Conservation (phyloP, 148 eudicot genomes). For the Fallopia convolvulus region DNA sequence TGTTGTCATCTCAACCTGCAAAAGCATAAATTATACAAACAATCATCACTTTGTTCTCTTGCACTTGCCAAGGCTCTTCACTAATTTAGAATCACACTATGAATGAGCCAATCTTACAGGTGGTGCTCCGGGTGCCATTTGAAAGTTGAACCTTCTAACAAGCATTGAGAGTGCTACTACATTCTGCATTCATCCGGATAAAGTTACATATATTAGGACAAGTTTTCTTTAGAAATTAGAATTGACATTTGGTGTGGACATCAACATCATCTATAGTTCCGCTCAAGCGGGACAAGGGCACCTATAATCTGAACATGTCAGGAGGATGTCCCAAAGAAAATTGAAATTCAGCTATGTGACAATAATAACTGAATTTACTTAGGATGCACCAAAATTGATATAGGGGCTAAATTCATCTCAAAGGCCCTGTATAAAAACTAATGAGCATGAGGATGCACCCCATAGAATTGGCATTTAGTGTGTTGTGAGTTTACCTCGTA, state of each 20-base stretch:
- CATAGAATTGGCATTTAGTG: too few relatives aligned
- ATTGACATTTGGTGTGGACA: background rate
- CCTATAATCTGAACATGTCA: too few relatives aligned
- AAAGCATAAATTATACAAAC: background rate
- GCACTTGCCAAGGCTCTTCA: background rate
- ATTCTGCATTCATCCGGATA: constrained; percentile 37
- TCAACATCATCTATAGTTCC: too few relatives aligned
- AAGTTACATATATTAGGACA: background rate
- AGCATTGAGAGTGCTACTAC: constrained; percentile 91
- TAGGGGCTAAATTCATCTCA: too few relatives aligned
- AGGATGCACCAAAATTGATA: too few relatives aligned
- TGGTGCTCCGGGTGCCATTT: constrained; percentile 90
- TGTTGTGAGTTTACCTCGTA: constrained; percentile 58
- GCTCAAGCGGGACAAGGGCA: too few relatives aligned
- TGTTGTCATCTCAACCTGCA: constrained; percentile 91
- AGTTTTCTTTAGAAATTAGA: background rate
- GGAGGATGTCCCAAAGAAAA: too few relatives aligned
- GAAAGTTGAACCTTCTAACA: constrained; percentile 76
- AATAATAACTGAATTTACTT: too few relatives aligned
- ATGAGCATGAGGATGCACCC: too few relatives aligned
- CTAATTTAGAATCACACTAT: background rate
- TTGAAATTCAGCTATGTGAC: too few relatives aligned
- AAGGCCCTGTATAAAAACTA: too few relatives aligned
- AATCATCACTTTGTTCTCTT: background rate
- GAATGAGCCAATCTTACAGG: constrained; percentile 41